These are phyloP conservation scores for Kwoniella pini DNA, from an alignment of 768 basidiomycete genomes.

Conservation along the genomic window DNA sequence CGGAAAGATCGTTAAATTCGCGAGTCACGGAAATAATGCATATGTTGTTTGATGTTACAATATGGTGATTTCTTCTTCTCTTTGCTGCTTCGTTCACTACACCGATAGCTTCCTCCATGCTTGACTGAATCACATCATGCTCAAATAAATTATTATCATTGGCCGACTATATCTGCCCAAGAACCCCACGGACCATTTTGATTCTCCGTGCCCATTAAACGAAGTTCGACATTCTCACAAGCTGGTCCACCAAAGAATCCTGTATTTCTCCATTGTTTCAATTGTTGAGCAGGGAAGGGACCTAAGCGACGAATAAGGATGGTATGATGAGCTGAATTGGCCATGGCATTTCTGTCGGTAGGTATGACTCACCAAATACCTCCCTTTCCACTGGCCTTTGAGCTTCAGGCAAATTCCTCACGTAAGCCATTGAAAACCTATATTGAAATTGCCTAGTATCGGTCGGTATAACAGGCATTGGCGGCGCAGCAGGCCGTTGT, in stretches of 20 bases:
- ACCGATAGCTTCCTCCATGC: too few relatives aligned
- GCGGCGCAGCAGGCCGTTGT: conserved; percentile 3
- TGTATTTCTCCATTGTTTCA: conserved; percentile 50
- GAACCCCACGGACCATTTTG: conserved; percentile 37
- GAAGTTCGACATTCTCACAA: conserved; percentile 54
- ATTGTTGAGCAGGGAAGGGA: conserved; percentile 47
- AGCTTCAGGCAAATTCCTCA: conserved; percentile 44
- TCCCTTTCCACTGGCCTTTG: conserved; percentile 54
- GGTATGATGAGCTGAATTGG: too few relatives aligned
- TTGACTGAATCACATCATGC: too few relatives aligned
- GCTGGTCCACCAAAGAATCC: conserved; percentile 54
- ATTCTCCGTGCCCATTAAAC: conserved; percentile 16
- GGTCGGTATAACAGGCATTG: conserved; percentile 4
- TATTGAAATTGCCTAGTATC: conserved; percentile 53
- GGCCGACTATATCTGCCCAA: conserved; percentile 39
- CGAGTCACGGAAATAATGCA: too few relatives aligned
- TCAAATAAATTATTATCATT: neutral
- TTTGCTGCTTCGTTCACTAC: too few relatives aligned
- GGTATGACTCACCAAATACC: conserved; percentile 49
- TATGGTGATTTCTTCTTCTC: too few relatives aligned
- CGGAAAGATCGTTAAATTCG: conserved; percentile 43
- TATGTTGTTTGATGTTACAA: neutral
- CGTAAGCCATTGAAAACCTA: conserved; percentile 53
- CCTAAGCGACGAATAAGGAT: conserved; percentile 35
- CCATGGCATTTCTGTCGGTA: too few relatives aligned